Base-by-base conservation (phyloP, 768 basidiomycete genomes). In the Amanita rubescens region DNA sequence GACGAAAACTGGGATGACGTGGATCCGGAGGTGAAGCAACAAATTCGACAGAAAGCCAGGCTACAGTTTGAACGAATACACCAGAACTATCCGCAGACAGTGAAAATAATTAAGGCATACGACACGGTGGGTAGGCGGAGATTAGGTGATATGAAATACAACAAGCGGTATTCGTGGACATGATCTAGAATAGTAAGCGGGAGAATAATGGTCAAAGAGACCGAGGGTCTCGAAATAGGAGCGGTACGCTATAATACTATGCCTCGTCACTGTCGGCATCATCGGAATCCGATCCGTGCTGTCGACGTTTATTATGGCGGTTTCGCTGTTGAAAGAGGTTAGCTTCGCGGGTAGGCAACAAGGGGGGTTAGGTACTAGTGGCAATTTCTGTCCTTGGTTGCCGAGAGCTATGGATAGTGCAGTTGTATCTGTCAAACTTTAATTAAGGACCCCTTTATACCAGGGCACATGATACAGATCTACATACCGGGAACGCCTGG, bases 351-450 rank as follows among this genome's bases (percentile, higher is more conserved):
- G 62, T 42, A 54, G 60, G 63, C 51, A 33, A 39, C 51, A 51
- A 49, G 51, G 50, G 49, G 38, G 43, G 38, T 2, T 41, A 58
- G 41, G 82, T 67, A 91, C 90, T 77, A 91, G 67, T 46, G 90
- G 90, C 54, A 93, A 74, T 67, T 92, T 91, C 72, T 92, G 88
- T 27, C 90, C 90, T 76, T 93, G 90, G 65, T 87, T 91, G 41
- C 87, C 89, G 62, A 93, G 84, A 20, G 90, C 88, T 55, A 90
- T 90, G 44, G 90, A 93, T 34, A 93, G 76, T 9, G 90, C 85
- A 41, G 90, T 93, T n/a, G 90, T 90, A 68, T 90, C 89, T 89
- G 60, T 49, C 25, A 41, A 51, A 57, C 50, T 61, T 44, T 54
- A 56, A 57, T 61, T 61, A 15, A 37, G 91, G 77, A 30, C 8